A percentile compares a stretch with the other conserved stretches of the same genome.
phyloP scores from a whole-genome alignment of 306 rosid genomes.

The Lupinus albus region DNA sequence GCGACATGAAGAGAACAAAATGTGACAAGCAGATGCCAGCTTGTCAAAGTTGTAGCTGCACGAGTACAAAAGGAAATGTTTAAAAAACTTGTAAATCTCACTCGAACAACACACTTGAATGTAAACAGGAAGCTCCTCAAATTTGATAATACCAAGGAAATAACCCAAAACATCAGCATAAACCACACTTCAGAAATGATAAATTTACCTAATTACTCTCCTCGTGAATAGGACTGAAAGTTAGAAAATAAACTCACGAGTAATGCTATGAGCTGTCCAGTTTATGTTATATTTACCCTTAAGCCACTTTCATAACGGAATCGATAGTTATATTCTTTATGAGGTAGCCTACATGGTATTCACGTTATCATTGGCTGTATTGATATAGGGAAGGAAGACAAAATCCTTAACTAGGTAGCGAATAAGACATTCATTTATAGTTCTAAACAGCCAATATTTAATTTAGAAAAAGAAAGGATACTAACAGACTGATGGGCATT shows the following conservation, averaged over 20 bases:
- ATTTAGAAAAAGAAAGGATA: slow-evolving; percentile 31
- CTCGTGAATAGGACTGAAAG: slow-evolving; percentile 12
- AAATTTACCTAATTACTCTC: not conserved
- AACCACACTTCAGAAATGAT: not conserved
- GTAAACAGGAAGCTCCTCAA: slow-evolving; percentile 10
- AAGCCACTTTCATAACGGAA: not conserved
- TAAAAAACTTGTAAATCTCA: slow-evolving; percentile 24
- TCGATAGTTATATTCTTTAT: not conserved
- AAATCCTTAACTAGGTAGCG: slow-evolving; percentile 11
- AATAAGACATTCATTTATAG: slow-evolving; percentile 19
- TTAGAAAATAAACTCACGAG: not conserved
- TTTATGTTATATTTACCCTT: slow-evolving; percentile 12
- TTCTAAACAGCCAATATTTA: slow-evolving; percentile 30
- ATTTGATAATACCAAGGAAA: slow-evolving; percentile 20
- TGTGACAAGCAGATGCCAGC: slow-evolving; percentile 99
- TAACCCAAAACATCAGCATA: slow-evolving; percentile 27
- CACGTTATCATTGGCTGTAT: slow-evolving; percentile 12
- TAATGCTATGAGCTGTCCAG: slow-evolving; percentile 1
- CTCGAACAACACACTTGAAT: not conserved
- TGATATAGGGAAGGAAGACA: slow-evolving; percentile 20
- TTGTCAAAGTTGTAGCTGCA: slow-evolving; percentile 98
- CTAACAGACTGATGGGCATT: slow-evolving; percentile 20
- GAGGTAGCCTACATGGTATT: slow-evolving; percentile 16
- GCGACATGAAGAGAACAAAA: slow-evolving; percentile 97
- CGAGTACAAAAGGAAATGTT: slow-evolving; percentile 22